Base-by-base conservation (phyloP, 2,329 filamentous ascomycete species). In the Gliomastix tumulicola region DNA sequence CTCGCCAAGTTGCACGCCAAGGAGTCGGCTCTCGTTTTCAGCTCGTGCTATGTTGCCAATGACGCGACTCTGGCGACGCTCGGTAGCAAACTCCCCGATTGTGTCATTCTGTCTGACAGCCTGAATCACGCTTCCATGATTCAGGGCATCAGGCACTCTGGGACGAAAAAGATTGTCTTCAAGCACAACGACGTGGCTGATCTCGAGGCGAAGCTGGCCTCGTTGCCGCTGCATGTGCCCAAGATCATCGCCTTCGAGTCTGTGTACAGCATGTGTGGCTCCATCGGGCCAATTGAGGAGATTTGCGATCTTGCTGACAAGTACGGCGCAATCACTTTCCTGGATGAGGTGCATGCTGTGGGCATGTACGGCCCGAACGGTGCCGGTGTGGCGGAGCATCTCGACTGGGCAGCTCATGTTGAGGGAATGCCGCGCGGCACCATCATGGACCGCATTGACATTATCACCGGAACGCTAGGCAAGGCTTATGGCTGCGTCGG, bases 161-260 rank as follows among this genome's bases (percentile, higher is more conserved):
- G 90, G 32, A 89, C 92, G 27, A 90, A 86, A 68, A 98, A 98
- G 73, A 76, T 97, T 62, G 90, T 98, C 19, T 98, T 97, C 76
- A 94, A 94, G 68, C 92, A 98, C 68, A 98, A 98, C 54, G 89
- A 98, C 53, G 64, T 97, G n/a, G 79, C 74, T 30, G 92, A 98
- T 52, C 71, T 98, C 13, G 92, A 98, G 68, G 79, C 79, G 35
- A 97, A 98, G 65, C 72, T 98, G 46, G 88, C 89, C 4, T 84
- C 88, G 11, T 74, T 98, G 30, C 88, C 90, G 1, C 66, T 84
- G 2, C 75, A 92, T 42, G 77, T 86, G 23, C 92, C 92, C 40
- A 98, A 98, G 71, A 95, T 98, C 47, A 98, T 98, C 47, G 92
- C 92, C 3, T 98, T 97, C 47, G 92, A 98, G 66, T 95, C 88